A percentile compares a stretch with the other conserved stretches of the same genome.
Evolutionary conservation across 305 asterid species (phyloP).

Genomic region (Rubia tinctorum): DNA sequence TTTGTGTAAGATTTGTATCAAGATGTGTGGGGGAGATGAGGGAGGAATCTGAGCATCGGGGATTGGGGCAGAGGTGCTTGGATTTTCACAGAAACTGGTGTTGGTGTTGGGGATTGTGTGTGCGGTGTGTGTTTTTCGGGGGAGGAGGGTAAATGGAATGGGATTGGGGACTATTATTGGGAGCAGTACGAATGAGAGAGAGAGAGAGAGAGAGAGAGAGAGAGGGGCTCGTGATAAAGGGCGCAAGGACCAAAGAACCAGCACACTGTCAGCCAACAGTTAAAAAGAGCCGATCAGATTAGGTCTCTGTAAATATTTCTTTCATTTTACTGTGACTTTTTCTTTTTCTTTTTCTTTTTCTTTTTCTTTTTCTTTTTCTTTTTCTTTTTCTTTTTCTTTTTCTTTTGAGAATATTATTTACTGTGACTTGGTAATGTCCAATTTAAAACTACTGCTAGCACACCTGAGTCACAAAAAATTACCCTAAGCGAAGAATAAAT

Average conservation of each 20-base stretch:
- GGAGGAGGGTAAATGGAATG: background rate
- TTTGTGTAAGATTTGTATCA: background rate
- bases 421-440: too few species aligned
- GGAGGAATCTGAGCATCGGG: slow-evolving; percentile 39
- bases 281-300: background rate
- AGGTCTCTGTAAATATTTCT: background rate
- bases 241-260: slow-evolving; percentile 29
- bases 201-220: background rate
- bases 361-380: too few species aligned
- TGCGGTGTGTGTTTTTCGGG: background rate
- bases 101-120: slow-evolving; percentile 7
- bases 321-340: background rate
- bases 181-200: slow-evolving; percentile 5
- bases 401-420: too few species aligned
- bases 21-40: slow-evolving; percentile 22
- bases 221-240: slow-evolving; percentile 23
- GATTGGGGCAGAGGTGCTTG: slow-evolving; percentile 38
- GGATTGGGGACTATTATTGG: slow-evolving; percentile 17
- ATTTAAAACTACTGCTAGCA: too few species aligned
- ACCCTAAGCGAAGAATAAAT: too few species aligned
- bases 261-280: slow-evolving; percentile 1
- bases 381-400: too few species aligned
- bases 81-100: slow-evolving; percentile 12
- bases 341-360: too few species aligned
- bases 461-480: too few species aligned